phyloP scores from a whole-genome alignment of 139 green algal genomes.

The Nannochloris sp. region DNA sequence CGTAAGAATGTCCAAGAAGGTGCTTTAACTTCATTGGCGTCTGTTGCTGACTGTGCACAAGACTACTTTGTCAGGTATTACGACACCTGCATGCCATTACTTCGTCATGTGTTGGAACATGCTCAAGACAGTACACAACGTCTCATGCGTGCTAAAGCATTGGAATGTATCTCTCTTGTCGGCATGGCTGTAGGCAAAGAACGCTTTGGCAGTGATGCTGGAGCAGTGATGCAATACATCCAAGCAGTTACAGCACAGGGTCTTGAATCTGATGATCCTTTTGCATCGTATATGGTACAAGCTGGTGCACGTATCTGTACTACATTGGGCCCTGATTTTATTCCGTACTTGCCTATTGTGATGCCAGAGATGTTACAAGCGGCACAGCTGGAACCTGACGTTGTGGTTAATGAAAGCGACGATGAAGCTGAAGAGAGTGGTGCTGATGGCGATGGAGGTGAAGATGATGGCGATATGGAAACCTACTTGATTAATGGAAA shows the following conservation, averaged over 20 bases:
- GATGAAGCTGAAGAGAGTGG: slow-evolving; percentile 66
- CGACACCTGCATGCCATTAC: slow-evolving; percentile 69
- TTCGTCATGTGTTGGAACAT: slow-evolving; percentile 72
- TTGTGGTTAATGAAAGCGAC: slow-evolving; percentile 62
- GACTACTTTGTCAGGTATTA: slow-evolving; percentile 78
- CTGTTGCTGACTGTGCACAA: slow-evolving; percentile 82
- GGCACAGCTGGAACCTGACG: slow-evolving; percentile 77
- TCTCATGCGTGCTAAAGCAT: slow-evolving; percentile 85
- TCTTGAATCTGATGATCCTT: slow-evolving; percentile 58
- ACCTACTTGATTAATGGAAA: slow-evolving; percentile 71
- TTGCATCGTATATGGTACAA: slow-evolving; percentile 80
- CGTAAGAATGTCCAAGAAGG: slow-evolving; percentile 81
- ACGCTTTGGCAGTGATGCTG: slow-evolving; percentile 75
- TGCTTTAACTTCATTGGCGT: slow-evolving; percentile 89
- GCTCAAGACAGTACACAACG: slow-evolving; percentile 56
- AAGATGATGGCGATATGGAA: slow-evolving; percentile 41
- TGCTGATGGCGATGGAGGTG: slow-evolving; percentile 8
- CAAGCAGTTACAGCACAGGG: slow-evolving; percentile 58
- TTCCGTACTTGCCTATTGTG: slow-evolving; percentile 88
- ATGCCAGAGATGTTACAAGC: slow-evolving; percentile 87
- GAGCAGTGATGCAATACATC: slow-evolving; percentile 82
- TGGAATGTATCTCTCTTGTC: slow-evolving; percentile 96
- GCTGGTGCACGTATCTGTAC: slow-evolving; percentile 96
- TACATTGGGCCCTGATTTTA: slow-evolving; percentile 89
- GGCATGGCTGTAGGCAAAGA: slow-evolving; percentile 96